Base-by-base conservation (phyloP, 2,329 filamentous ascomycete species). In the Verticillium isaacii region DNA sequence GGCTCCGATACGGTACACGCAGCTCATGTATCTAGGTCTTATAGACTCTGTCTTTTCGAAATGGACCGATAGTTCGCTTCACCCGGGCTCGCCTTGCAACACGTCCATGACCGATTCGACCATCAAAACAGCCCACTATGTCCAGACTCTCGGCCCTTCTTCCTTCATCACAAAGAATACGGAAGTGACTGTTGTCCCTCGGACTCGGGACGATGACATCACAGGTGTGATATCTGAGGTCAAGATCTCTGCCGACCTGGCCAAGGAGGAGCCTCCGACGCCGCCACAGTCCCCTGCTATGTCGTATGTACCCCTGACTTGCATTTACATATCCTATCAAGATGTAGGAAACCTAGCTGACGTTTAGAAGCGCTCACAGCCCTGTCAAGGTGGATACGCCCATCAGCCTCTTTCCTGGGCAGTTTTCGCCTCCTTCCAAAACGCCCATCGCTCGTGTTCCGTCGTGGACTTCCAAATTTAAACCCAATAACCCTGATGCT, bases 21-120 rank as follows among this genome's bases (percentile, higher is more conserved):
- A 61, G 41, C 67, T 68, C 60, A 66, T 63, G 63, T 60, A 71
- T 66, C 5, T 58, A 63, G 63, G 54, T 29, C 55, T 63, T 12
- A 55, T 62, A 74, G 81, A 80, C 59, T 82, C 81, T 5, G 73
- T 78, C 2, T 69, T 79, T 36, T 82, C 80, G 0, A 79, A 74
- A 65, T 77, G 77, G 71, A 81, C 80, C 23, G 74, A 77, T 19
- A 68, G 67, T 50, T 72, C 73, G n/a, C 66, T 69, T 37, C 71
- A 68, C 12, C 71, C 72, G 17, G 72, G 71, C 14, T 73, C 72
- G 8, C 73, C 74, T 11, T 72, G 71, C 19, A 73, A 70, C 57
- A 68, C 68, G 4, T 74, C 74, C 5, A 63, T 69, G 11, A 64
- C 69, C 15, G 73, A 75, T 50, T 68, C 69, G 23, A 56, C 66